These are phyloP conservation scores for Pelargonium cotyledonis DNA, from an alignment of 441 rosid genomes.

Conservation along the genomic window DNA sequence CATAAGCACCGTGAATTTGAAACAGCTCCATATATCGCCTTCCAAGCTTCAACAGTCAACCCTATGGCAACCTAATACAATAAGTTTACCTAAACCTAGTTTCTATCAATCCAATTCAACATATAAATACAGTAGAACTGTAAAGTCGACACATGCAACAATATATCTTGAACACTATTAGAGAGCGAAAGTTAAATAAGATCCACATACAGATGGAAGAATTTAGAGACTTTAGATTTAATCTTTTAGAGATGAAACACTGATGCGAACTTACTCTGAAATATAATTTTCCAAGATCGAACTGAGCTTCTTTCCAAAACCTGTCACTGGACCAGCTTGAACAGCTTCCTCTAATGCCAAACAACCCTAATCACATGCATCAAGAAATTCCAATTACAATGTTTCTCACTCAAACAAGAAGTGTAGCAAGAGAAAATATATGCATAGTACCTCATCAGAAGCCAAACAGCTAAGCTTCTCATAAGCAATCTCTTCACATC, in stretches of 20 bases:
- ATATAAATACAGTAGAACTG: not conserved
- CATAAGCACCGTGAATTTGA: not conserved
- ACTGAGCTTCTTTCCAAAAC: slow-evolving; percentile 67
- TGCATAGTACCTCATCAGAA: slow-evolving; percentile 40
- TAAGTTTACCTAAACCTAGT: not conserved
- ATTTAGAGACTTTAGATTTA: not conserved
- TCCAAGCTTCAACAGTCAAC: too few species aligned
- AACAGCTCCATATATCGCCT: not conserved
- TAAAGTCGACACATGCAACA: not conserved
- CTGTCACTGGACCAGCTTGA: slow-evolving; percentile 48
- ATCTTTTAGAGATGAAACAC: not conserved
- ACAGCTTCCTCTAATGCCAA: slow-evolving; percentile 51
- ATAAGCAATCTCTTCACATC: slow-evolving; percentile 71
- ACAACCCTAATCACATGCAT: slow-evolving; percentile 44
- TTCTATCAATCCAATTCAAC: not conserved
- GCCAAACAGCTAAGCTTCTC: slow-evolving; percentile 43
- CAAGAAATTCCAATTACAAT: slow-evolving; percentile 17
- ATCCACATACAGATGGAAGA: not conserved
- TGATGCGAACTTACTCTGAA: slow-evolving; percentile 48
- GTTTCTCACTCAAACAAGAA: slow-evolving; percentile 1
- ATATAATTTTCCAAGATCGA: slow-evolving; percentile 49
- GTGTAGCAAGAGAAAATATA: slow-evolving; percentile 15
- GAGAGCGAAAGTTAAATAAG: not conserved
- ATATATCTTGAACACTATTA: not conserved
- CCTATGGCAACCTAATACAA: too few species aligned